Base-by-base conservation (phyloP, 176 grass and related monocot species). In the Paspalum vaginatum region DNA sequence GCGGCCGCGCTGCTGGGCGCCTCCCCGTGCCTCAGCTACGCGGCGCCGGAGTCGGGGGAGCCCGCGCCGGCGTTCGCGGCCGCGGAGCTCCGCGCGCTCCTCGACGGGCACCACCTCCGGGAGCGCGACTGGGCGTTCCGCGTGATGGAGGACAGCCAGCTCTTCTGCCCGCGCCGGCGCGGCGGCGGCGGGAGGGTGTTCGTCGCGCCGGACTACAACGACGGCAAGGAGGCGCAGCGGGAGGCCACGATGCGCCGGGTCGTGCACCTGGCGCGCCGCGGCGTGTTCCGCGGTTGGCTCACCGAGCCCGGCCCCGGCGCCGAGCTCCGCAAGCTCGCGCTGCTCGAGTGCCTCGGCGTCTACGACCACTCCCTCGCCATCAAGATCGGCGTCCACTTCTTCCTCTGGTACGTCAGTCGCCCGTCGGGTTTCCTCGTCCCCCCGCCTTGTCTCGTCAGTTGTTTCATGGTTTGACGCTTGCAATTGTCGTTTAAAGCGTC, bases 301-400 rank as follows among this genome's bases (percentile, higher is more conserved):
- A 94, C 80, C 9, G 77, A 87, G 18, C 13, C 18, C 3, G 88
- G 89, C 8, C 9, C 71, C 6, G 87, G 89, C 9, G 72, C 76
- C 26, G 84, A 83, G 50, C 85, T 87, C 77, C 72, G 80, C 68
- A 83, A 80, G 45, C 71, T 92, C 5, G 89, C 91, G 1, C 84
- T 89, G 7, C 63, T 97, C 12, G 95, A 97, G 11, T 89, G 83
- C 72, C 26, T 97, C 59, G 91, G 84, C 13, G 24, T 90, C 64
- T 97, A 90, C 56, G 91, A 94, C 62, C 92, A 97, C 67, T 89
- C 95, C 11, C 87, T 97, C 25, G 72, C 77, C 50, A 81, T 97
- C 69, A 97, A 97, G 77, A 54, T 92, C 44, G 91, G 89, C 0
- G 91, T 97, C 20, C 91, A 94, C 48, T 97, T 92, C 76, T 94